Percentiles rank a stretch among this genome's conserved stretches.
Conservation (phyloP, 2,329 filamentous ascomycete species). For the Fusarium sp. region DNA sequence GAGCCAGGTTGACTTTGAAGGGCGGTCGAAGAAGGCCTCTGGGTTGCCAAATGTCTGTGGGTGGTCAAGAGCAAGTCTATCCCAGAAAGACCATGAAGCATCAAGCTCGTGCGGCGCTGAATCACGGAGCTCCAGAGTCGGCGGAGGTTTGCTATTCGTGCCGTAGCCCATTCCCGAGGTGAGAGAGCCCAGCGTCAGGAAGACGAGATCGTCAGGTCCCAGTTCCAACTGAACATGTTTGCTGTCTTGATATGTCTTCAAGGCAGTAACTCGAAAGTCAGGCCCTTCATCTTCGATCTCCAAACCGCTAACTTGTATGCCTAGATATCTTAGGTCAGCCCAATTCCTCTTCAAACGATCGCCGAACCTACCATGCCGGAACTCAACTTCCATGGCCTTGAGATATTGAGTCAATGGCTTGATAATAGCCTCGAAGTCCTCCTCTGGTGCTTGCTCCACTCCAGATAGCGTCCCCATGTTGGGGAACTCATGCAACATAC, state of each 20-base stretch:
- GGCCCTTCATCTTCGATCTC: slow-evolving; percentile 41
- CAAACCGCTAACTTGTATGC: slow-evolving; percentile 46
- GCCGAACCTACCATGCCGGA: slow-evolving; percentile 42
- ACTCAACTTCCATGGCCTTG: slow-evolving; percentile 48
- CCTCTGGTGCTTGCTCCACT: slow-evolving; percentile 46
- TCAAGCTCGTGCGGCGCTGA: slow-evolving; percentile 47
- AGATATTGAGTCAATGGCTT: slow-evolving; percentile 47
- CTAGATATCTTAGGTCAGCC: slow-evolving; percentile 33
- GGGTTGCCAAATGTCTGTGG: slow-evolving; percentile 46
- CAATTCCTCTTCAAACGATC: background rate
- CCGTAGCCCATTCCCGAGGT: slow-evolving; percentile 49
- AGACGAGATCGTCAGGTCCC: slow-evolving; percentile 33
- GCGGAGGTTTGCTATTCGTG: slow-evolving; percentile 40
- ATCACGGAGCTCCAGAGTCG: slow-evolving; percentile 47
- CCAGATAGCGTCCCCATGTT: slow-evolving; percentile 48
- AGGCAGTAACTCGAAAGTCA: slow-evolving; percentile 37
- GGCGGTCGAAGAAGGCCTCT: slow-evolving; percentile 48
- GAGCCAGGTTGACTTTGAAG: slow-evolving; percentile 48
- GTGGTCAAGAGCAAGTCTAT: slow-evolving; percentile 39
- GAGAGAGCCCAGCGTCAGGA: slow-evolving; percentile 45
- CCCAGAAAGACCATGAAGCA: slow-evolving; percentile 47
- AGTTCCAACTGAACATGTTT: slow-evolving; percentile 28
- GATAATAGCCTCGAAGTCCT: slow-evolving; percentile 48
- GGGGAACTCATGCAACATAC: slow-evolving; percentile 48
- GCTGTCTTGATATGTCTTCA: slow-evolving; percentile 42